A percentile compares a stretch with the other conserved stretches of the same genome.
phyloP scores from a whole-genome alignment of 164 flowering plant genomes.

The Saururus chinensis region DNA sequence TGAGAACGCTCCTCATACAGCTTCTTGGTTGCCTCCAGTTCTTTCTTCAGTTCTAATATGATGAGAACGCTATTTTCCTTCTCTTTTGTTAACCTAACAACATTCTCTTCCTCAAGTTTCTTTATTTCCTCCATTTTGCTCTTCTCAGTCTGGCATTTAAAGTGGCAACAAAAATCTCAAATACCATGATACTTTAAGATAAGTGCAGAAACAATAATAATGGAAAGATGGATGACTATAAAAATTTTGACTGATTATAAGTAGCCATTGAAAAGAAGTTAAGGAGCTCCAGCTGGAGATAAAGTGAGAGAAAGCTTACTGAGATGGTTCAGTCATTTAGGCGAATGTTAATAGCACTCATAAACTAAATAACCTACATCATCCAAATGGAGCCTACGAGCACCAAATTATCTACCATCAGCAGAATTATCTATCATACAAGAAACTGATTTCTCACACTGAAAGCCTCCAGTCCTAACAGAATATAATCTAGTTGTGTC shows the following conservation, averaged over 20 bases:
- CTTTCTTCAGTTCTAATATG: constrained; percentile 39
- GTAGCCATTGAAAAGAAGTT: neutral
- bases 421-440: too few species aligned
- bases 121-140: constrained; percentile 50
- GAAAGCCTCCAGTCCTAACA: neutral
- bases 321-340: too few species aligned
- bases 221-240: neutral
- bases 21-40: constrained; percentile 37
- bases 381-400: neutral
- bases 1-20: constrained; percentile 33
- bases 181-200: neutral
- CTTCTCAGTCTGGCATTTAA: constrained; percentile 51
- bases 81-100: constrained; percentile 43
- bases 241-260: neutral
- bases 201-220: too few species aligned
- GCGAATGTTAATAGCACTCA: neutral
- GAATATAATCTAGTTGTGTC: neutral
- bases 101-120: constrained; percentile 55
- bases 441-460: too few species aligned
- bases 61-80: constrained; percentile 36
- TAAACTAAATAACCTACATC: too few species aligned
- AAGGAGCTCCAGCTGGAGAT: neutral
- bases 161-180: neutral
- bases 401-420: neutral
- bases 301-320: neutral